Conservation (phyloP, 305 asterid species). For the Solanum hybrid region DNA sequence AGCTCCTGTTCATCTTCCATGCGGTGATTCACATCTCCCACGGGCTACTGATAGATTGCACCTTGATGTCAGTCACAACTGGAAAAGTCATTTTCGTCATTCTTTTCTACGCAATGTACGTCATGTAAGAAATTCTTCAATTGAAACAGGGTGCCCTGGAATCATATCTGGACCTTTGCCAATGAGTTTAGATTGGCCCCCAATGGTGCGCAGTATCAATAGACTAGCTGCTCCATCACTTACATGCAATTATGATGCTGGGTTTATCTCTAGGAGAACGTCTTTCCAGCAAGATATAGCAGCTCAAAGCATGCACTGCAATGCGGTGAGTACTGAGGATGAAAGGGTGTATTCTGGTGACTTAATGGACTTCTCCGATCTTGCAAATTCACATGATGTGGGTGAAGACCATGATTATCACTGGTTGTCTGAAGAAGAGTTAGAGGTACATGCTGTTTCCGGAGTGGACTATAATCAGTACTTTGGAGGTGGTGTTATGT, state of each 20-base stretch:
- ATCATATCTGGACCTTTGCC: slow-evolving; percentile 60
- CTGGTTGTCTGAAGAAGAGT: slow-evolving; percentile 97
- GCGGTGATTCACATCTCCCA: slow-evolving; percentile 55
- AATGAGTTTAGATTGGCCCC: slow-evolving; percentile 92
- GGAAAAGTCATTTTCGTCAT: slow-evolving; percentile 78
- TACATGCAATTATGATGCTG: slow-evolving; percentile 79
- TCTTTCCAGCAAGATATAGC: slow-evolving; percentile 56
- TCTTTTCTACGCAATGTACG: slow-evolving; percentile 64
- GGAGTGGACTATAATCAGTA: slow-evolving; percentile 86
- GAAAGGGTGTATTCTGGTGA: slow-evolving; percentile 67
- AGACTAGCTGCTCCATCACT: slow-evolving; percentile 56
- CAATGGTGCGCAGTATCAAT: slow-evolving; percentile 59
- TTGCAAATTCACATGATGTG: slow-evolving; percentile 48
- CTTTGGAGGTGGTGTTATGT: slow-evolving; percentile 99
- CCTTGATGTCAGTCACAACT: slow-evolving; percentile 90
- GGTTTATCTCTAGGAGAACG: slow-evolving; percentile 76
- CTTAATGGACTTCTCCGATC: slow-evolving; percentile 50
- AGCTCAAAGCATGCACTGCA: slow-evolving; percentile 43
- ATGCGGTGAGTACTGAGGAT: slow-evolving; percentile 66
- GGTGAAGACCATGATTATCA: slow-evolving; percentile 77
- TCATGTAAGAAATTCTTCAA: slow-evolving; percentile 56
- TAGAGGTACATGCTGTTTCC: slow-evolving; percentile 66
- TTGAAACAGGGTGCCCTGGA: slow-evolving; percentile 61
- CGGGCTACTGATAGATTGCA: slow-evolving; percentile 95
- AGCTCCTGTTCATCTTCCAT: slow-evolving; percentile 52